Percentiles rank a stretch among this genome's conserved stretches.
Evolutionary conservation across 1,284 basidiomycete species (phyloP).

Genomic region (Ustilago hordei): DNA sequence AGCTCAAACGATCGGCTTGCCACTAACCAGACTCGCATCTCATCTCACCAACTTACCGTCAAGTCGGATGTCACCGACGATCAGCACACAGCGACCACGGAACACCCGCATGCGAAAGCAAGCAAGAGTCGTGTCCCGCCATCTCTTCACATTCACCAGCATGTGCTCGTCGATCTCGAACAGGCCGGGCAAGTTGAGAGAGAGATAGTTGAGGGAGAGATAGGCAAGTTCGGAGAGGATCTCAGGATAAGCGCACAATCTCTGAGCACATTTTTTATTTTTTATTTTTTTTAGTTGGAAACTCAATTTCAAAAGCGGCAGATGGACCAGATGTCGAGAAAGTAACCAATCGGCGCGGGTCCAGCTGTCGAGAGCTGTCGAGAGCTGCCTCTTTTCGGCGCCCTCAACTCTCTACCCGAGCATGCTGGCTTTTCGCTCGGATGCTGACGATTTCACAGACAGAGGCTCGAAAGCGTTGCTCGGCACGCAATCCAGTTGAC

Average conservation of each 20-base stretch:
- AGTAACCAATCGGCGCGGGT: not conserved
- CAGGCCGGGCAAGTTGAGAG: not conserved
- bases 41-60: not conserved
- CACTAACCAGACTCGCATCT: not conserved
- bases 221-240: not conserved
- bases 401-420: not conserved
- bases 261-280: not conserved
- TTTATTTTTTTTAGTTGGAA: not conserved
- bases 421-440: not conserved
- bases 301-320: not conserved
- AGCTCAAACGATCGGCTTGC: not conserved
- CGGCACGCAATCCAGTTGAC: not conserved
- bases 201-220: not conserved
- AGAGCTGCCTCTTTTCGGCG: not conserved
- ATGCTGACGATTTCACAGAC: constrained; percentile 3
- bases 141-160: not conserved
- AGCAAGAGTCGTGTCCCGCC: not conserved
- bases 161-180: not conserved
- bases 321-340: constrained; percentile 2
- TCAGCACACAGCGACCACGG: not conserved
- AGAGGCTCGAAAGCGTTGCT: constrained; percentile 5
- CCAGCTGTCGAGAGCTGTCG: constrained; percentile 9
- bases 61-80: not conserved
- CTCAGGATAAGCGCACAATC: not conserved
- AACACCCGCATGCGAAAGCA: constrained; percentile 2